Evolutionary conservation across 768 basidiomycete species (phyloP).

Genomic region (Amanita thiersii): DNA sequence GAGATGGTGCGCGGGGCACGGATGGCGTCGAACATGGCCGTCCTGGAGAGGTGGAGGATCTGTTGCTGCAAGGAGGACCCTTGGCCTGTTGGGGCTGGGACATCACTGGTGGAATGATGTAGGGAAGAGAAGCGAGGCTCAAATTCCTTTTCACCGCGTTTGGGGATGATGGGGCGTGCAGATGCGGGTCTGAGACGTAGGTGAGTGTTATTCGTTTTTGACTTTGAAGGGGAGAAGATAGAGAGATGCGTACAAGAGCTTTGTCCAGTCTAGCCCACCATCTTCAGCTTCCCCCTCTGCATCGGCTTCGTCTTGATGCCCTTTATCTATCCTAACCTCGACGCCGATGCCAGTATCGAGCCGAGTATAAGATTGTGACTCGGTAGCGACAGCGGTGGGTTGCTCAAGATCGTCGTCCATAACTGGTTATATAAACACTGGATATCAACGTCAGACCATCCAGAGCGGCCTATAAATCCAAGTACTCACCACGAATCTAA

Average conservation of each 20-base stretch:
- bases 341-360: too few species aligned
- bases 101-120: too few species aligned
- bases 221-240: not conserved
- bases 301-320: constrained; percentile 28
- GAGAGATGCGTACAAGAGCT: constrained; percentile 42
- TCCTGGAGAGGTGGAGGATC: constrained; percentile 69
- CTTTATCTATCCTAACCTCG: too few species aligned
- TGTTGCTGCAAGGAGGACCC: constrained; percentile 76
- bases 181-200: constrained; percentile 1
- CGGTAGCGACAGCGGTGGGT: constrained; percentile 14
- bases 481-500: too few species aligned
- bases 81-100: constrained; percentile 38
- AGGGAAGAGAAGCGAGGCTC: too few species aligned
- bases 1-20: constrained; percentile 66
- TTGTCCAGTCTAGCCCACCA: constrained; percentile 76
- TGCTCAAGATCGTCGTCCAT: constrained; percentile 11
- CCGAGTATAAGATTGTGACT: constrained; percentile 12
- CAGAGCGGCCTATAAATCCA: too few species aligned
- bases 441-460: too few species aligned
- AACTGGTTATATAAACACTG: not conserved
- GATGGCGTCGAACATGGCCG: constrained; percentile 84
- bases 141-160: constrained; percentile 96
- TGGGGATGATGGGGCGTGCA: constrained; percentile 67
- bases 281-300: constrained; percentile 64
- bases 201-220: constrained; percentile 1